Base-by-base conservation (phyloP, 2,329 filamentous ascomycete species). In the Penicillium olsonii region DNA sequence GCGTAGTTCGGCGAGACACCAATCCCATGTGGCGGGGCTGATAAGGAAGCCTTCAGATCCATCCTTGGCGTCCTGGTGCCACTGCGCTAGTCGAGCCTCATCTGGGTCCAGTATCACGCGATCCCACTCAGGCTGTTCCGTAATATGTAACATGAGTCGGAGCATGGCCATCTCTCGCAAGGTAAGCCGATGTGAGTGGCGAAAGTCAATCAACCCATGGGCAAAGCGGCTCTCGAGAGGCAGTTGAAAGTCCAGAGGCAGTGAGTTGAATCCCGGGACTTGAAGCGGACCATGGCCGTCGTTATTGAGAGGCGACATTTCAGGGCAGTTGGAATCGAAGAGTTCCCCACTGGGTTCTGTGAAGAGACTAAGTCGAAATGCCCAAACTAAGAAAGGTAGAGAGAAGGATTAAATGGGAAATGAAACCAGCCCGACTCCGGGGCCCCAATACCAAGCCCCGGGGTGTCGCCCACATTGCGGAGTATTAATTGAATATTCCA, bases 131-230 rank as follows among this genome's bases (percentile, higher is more conserved):
- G 34, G 20, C 11, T 46, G n/a, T 19, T 53, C 51, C 0, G 48
- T 53, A 35, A 51, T 37, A 19, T 38, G 29, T 51, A 45, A 39
- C 39, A 53, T 53, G 12, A 51, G n/a, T 37, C 51, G 43, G 8
- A 53, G 43, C 51, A 53, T 53, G 6, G 43, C 48, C 27, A 53
- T 51, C 43, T 51, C 51, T 2, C 51, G 43, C 29, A 20, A 47
- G 19, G 48, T 53, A 14, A 53, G 33, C 8, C 47, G 51, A 38
- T 42, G 42, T 6, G 35, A 18, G n/a, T 53, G 47, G n/a, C 51
- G 51, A 47, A 39, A 53, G 12, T 47, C 47, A 9, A 50, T 14
- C 10, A 53, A 26, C 8, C 47, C 51, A 41, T 51, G 51, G 2
- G 49, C 49, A 48, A 52, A 52, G 18, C 44, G 38, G 33, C 33